phyloP scores from a whole-genome alignment of 208 protist genomes.

The Trypanosoma caninum region DNA sequence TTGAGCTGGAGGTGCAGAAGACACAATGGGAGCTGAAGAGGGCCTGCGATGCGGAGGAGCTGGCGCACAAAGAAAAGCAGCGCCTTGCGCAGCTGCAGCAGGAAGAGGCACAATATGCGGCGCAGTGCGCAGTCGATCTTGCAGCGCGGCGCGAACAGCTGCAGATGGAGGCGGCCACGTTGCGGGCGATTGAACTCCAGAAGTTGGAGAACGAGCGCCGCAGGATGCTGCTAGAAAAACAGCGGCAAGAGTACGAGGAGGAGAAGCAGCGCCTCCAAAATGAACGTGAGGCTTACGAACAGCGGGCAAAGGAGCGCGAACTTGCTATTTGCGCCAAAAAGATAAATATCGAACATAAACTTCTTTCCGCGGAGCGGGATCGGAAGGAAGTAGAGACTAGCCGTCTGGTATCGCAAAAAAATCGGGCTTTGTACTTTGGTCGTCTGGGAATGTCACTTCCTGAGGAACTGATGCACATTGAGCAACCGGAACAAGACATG shows the following conservation, averaged over 20 bases:
- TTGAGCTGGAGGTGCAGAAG: slow-evolving; percentile 31
- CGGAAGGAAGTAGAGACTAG: slow-evolving; percentile 39
- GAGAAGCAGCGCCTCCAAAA: slow-evolving; percentile 40
- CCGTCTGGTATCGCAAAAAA: slow-evolving; percentile 29
- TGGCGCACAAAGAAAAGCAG: slow-evolving; percentile 19
- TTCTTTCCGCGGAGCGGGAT: slow-evolving; percentile 38
- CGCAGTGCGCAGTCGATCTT: slow-evolving; percentile 37
- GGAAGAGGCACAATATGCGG: slow-evolving; percentile 35
- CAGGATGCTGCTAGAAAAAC: slow-evolving; percentile 37
- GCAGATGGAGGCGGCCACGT: slow-evolving; percentile 42
- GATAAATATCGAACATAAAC: slow-evolving; percentile 55
- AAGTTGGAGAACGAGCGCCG: slow-evolving; percentile 69
- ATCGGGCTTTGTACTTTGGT: slow-evolving; percentile 41
- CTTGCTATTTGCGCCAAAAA: slow-evolving; percentile 42
- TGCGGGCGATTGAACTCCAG: slow-evolving; percentile 38
- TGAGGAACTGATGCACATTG: slow-evolving; percentile 2
- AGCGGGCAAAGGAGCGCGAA: slow-evolving; percentile 36
- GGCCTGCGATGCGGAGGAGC: slow-evolving; percentile 25
- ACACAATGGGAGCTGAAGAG: slow-evolving; percentile 32
- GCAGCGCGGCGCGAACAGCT: slow-evolving; percentile 52
- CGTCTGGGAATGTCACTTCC: slow-evolving; percentile 28
- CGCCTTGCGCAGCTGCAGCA: slow-evolving; percentile 19
- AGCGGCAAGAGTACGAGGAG: slow-evolving; percentile 36
- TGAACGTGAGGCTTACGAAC: slow-evolving; percentile 48
- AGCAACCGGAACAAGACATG: no score